Conservation (phyloP, 345 rosid genomes). For the Pseudoturritis turrita region DNA sequence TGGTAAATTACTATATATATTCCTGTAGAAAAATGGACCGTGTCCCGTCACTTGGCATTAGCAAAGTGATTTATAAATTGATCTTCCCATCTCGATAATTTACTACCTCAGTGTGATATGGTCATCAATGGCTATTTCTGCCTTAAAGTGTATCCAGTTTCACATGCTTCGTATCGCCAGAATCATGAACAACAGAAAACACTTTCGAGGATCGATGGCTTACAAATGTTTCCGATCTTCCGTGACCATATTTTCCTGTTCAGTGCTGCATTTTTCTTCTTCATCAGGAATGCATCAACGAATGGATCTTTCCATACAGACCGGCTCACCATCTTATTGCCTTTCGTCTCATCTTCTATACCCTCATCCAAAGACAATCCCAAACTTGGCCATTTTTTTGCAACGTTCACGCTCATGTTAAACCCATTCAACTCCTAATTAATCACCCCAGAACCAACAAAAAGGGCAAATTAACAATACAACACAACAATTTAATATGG, state of each 20-base stretch:
- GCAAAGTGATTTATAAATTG: neutral
- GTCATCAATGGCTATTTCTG: neutral
- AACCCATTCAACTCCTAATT: constrained; percentile 56
- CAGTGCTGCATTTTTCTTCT: constrained; percentile 30
- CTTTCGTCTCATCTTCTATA: constrained; percentile 17
- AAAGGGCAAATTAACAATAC: neutral
- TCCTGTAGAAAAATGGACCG: neutral
- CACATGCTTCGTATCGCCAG: neutral
- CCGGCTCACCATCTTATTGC: constrained; percentile 25
- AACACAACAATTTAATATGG: neutral
- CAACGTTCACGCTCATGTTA: constrained; percentile 50
- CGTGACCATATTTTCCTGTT: constrained; percentile 49
- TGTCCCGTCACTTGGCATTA: neutral
- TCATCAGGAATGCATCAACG: constrained; percentile 45
- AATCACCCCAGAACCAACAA: constrained; percentile 10
- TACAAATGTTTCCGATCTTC: constrained; percentile 41
- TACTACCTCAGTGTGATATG: neutral
- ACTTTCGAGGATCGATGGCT: neutral
- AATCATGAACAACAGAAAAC: neutral
- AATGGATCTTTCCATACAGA: constrained; percentile 49
- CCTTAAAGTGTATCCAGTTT: neutral
- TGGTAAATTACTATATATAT: neutral
- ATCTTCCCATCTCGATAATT: neutral
- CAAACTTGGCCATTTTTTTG: constrained; percentile 40
- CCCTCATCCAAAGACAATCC: constrained; percentile 25